Conservation (phyloP, 176 grass and related monocot genomes). For the Tillandsia leiboldiana region DNA sequence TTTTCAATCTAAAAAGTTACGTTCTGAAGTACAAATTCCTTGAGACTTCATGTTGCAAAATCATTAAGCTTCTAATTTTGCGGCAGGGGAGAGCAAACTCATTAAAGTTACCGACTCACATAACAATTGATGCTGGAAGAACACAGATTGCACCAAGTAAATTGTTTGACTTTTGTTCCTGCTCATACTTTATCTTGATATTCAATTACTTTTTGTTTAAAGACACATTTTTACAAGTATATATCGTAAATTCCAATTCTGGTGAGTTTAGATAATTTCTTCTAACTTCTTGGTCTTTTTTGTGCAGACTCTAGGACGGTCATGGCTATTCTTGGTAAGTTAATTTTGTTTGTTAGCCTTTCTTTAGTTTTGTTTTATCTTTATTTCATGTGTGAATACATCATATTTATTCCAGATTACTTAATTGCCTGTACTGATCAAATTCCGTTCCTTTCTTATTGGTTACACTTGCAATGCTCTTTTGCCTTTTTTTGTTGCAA, state of each 20-base stretch:
- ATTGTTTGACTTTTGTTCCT: constrained; percentile 14
- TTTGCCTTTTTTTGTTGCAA: too few relatives aligned
- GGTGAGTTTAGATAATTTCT: too few relatives aligned
- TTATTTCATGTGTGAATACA: neutral
- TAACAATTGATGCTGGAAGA: constrained; percentile 91
- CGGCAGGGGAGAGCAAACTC: constrained; percentile 84
- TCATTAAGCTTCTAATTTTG: constrained; percentile 1
- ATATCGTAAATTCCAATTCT: neutral
- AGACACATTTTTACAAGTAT: neutral
- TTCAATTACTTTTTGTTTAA: constrained; percentile 5
- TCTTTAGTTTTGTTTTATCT: neutral
- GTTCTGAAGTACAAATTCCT: neutral
- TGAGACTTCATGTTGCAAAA: neutral
- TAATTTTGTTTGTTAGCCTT: neutral
- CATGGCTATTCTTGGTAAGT: constrained; percentile 76
- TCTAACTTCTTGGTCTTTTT: neutral
- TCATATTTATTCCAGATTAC: too few relatives aligned
- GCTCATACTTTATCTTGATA: neutral
- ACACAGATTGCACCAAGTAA: constrained; percentile 98
- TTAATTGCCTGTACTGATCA: too few relatives aligned
- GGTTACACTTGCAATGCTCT: too few relatives aligned
- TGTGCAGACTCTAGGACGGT: constrained; percentile 78
- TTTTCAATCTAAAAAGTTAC: neutral
- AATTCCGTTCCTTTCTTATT: too few relatives aligned
- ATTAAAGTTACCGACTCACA: constrained; percentile 69